These are phyloP conservation scores for Xerocomus minutiporus DNA, from an alignment of 1,284 basidiomycete genomes.

Conservation along the genomic window DNA sequence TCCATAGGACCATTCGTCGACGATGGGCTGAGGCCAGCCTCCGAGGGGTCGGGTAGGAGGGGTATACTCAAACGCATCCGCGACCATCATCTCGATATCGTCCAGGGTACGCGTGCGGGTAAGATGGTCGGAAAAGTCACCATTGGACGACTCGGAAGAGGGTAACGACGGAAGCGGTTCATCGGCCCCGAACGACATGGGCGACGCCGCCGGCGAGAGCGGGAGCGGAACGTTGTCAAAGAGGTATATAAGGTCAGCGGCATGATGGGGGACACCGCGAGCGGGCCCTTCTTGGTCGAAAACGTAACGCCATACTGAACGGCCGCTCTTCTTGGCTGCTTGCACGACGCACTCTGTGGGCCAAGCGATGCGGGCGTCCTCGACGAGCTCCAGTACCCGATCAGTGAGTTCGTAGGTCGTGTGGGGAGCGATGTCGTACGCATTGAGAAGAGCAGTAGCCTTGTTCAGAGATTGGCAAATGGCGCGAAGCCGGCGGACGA, in stretches of 20 bases:
- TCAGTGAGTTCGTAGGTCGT: slow-evolving; percentile 63
- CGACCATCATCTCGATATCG: slow-evolving; percentile 30
- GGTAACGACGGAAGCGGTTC: slow-evolving; percentile 29
- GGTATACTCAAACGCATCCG: slow-evolving; percentile 21
- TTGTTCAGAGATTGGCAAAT: slow-evolving; percentile 64
- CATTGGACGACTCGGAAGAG: slow-evolving; percentile 31
- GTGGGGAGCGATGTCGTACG: slow-evolving; percentile 62
- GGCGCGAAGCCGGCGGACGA: slow-evolving; percentile 62
- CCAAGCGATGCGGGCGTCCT: slow-evolving; percentile 70
- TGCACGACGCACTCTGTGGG: slow-evolving; percentile 60
- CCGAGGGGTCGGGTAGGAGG: slow-evolving; percentile 24
- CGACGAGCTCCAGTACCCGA: slow-evolving; percentile 62
- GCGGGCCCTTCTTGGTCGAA: slow-evolving; percentile 74
- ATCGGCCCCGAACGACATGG: slow-evolving; percentile 38
- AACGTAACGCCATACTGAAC: slow-evolving; percentile 67
- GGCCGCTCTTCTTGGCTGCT: slow-evolving; percentile 44
- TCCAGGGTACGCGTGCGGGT: slow-evolving; percentile 23
- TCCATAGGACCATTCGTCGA: slow-evolving; percentile 59
- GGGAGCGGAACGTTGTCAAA: slow-evolving; percentile 65
- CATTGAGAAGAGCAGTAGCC: slow-evolving; percentile 54
- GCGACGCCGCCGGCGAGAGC: slow-evolving; percentile 32
- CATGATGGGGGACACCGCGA: slow-evolving; percentile 59
- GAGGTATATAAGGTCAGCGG: slow-evolving; percentile 66
- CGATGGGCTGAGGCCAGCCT: slow-evolving; percentile 50
- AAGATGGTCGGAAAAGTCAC: slow-evolving; percentile 29